A percentile compares a stretch with the other conserved stretches of the same genome.
phyloP scores from a whole-genome alignment of 768 basidiomycete species.

The Rhodosporidiobolus odoratus region DNA sequence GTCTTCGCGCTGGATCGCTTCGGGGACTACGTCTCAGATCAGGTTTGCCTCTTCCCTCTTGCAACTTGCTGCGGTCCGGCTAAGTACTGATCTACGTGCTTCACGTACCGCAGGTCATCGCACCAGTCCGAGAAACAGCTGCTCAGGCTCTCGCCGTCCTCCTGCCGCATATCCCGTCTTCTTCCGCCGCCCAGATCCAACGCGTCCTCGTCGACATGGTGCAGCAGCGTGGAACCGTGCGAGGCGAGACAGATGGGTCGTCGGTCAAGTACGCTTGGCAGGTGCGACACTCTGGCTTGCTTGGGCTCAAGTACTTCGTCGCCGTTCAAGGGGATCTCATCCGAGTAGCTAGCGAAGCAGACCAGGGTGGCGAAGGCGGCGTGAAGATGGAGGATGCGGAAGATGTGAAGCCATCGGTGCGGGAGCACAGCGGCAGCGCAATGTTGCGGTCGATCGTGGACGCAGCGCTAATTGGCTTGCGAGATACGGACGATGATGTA shows the following conservation, averaged over 20 bases:
- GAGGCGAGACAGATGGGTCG: conserved; percentile 54
- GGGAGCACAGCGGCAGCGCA: background rate
- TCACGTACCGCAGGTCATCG: conserved; percentile 84
- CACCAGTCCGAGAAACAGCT: conserved; percentile 92
- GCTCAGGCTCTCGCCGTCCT: conserved; percentile 89
- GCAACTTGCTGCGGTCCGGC: background rate
- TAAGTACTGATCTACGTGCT: conserved; percentile 7
- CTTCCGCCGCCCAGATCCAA: conserved; percentile 73
- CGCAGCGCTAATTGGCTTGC: conserved; percentile 80
- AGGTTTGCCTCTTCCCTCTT: conserved; percentile 49
- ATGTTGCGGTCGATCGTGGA: conserved; percentile 78
- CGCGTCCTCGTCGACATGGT: conserved; percentile 86
- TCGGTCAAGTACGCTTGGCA: conserved; percentile 73
- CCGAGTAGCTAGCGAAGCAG: conserved; percentile 46
- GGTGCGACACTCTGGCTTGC: conserved; percentile 91
- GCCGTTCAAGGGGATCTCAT: conserved; percentile 85
- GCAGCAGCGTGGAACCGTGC: conserved; percentile 53
- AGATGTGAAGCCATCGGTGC: conserved; percentile 13
- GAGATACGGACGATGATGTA: conserved; percentile 91
- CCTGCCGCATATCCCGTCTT: conserved; percentile 77
- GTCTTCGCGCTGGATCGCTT: conserved; percentile 95
- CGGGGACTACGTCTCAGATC: conserved; percentile 93
- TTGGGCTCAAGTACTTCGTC: conserved; percentile 96
- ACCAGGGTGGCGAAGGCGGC: background rate
- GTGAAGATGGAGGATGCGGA: conserved; percentile 34